A percentile compares a stretch with the other conserved stretches of the same genome.
Conservation (phyloP, 257 asterid genomes). For the Solanum dulcamara region DNA sequence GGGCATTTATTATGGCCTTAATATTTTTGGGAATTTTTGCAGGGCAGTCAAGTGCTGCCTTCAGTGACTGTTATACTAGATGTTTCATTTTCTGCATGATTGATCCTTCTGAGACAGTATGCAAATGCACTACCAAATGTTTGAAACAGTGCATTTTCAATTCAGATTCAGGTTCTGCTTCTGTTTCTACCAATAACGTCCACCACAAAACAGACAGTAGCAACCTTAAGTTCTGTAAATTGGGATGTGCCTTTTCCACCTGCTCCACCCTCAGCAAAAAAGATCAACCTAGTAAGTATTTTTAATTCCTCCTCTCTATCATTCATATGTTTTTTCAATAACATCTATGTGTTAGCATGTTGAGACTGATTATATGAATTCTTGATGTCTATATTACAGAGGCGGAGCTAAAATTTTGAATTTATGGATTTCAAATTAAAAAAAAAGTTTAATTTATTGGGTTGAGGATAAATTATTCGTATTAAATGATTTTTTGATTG, state of each 20-base stretch:
- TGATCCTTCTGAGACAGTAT: constrained; percentile 70
- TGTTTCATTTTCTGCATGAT: constrained; percentile 84
- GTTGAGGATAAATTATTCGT: background rate
- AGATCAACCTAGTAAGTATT: constrained; percentile 49
- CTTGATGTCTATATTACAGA: background rate
- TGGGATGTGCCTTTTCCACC: constrained; percentile 74
- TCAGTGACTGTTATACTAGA: constrained; percentile 80
- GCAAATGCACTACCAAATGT: constrained; percentile 82
- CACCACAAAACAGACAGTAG: background rate
- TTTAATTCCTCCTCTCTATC: background rate
- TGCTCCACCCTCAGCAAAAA: constrained; percentile 63
- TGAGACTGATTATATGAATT: background rate
- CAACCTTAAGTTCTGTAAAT: constrained; percentile 63
- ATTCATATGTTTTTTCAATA: background rate
- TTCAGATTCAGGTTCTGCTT: background rate
- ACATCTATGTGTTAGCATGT: background rate
- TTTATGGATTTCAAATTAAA: background rate
- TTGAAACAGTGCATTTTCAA: constrained; percentile 72
- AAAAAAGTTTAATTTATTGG: background rate
- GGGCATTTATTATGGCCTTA: constrained; percentile 18
- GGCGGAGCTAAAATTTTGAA: background rate
- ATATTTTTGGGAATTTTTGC: constrained; percentile 31
- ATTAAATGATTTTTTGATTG: background rate
- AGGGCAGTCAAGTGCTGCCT: constrained; percentile 34
- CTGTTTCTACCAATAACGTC: constrained; percentile 5